Conservation (phyloP, 31 red algal species). For the Bonnemaisonia californica region DNA sequence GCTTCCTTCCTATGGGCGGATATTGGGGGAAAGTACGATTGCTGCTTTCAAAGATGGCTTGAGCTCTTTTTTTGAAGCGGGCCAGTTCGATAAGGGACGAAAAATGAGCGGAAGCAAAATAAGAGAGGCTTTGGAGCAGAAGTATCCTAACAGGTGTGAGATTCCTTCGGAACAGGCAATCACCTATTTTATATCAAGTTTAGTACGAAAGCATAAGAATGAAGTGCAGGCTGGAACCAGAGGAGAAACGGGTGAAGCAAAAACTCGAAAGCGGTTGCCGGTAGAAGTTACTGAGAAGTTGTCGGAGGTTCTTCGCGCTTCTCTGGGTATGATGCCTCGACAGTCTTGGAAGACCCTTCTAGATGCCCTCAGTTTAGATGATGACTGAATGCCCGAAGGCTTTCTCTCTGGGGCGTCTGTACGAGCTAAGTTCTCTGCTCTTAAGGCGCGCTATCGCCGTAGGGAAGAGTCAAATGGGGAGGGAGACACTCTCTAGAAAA, state of each 20-base stretch:
- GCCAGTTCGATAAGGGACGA: neutral
- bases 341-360: neutral
- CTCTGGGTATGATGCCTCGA: neutral
- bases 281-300: neutral
- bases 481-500: neutral
- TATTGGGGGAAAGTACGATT: constrained; percentile 4
- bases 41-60: neutral
- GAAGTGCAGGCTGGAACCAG: neutral
- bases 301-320: neutral
- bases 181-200: neutral
- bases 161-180: neutral
- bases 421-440: neutral
- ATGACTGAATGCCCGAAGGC: neutral
- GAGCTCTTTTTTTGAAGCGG: neutral
- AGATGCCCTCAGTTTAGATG: neutral
- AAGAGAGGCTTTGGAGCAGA: neutral
- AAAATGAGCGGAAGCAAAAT: constrained; percentile 6
- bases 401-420: neutral
- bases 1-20: neutral
- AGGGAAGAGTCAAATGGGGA: neutral
- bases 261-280: no score
- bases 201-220: neutral
- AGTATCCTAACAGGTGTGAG: constrained; percentile 2
- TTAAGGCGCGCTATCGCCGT: neutral
- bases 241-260: neutral